Conservation (phyloP, 352 stramenopile species). For the Globisporangium barbulae region DNA sequence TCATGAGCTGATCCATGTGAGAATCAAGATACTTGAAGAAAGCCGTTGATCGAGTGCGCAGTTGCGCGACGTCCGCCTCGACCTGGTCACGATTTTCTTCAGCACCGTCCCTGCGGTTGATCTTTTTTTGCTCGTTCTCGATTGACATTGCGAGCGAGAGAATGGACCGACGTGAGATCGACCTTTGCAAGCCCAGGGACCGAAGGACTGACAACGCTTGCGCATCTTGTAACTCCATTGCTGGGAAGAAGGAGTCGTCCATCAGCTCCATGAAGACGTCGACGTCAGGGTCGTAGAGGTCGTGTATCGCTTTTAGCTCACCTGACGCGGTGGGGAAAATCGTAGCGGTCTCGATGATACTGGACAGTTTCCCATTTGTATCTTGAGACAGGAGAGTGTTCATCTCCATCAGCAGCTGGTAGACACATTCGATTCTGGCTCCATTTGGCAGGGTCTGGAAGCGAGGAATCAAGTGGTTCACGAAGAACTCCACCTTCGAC, state of each 20-base stretch:
- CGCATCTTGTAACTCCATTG: constrained; percentile 49
- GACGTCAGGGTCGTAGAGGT: constrained; percentile 74
- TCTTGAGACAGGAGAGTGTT: constrained; percentile 36
- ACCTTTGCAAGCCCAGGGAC: constrained; percentile 61
- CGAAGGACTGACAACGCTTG: constrained; percentile 51
- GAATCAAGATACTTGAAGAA: constrained; percentile 71
- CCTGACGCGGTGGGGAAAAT: constrained; percentile 62
- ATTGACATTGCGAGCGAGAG: constrained; percentile 56
- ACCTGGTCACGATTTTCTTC: constrained; percentile 15
- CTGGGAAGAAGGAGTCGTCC: constrained; percentile 66
- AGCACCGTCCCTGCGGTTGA: constrained; percentile 15
- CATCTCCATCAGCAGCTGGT: constrained; percentile 42
- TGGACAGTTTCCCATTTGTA: constrained; percentile 32
- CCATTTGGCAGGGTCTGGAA: constrained; percentile 30
- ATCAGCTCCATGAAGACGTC: constrained; percentile 67
- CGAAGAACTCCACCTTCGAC: constrained; percentile 50
- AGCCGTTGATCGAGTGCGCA: constrained; percentile 37
- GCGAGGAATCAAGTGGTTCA: constrained; percentile 45
- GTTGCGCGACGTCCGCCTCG: constrained; percentile 17
- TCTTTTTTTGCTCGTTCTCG: constrained; percentile 45
- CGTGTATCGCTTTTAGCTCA: constrained; percentile 49
- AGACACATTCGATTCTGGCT: constrained; percentile 38
- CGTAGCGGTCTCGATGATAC: constrained; percentile 38
- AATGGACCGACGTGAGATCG: constrained; percentile 61
- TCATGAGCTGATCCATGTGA: constrained; percentile 53